A percentile compares a stretch with the other conserved stretches of the same genome.
These are phyloP conservation scores for Zymoseptoria ardabiliae DNA, from an alignment of 2,329 filamentous ascomycete species.

Conservation along the genomic window DNA sequence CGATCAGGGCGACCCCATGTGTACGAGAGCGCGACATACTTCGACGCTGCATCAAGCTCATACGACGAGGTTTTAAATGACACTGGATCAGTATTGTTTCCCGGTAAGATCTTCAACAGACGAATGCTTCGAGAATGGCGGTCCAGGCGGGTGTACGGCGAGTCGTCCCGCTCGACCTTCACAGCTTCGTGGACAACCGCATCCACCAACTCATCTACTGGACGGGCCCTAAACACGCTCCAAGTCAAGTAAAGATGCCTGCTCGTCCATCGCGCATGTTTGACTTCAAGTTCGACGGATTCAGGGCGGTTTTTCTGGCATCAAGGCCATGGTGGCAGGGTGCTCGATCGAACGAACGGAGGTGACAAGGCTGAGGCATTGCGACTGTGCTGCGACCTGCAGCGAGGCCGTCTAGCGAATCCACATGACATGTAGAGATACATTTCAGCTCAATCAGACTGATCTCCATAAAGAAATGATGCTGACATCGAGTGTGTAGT, in stretches of 20 bases:
- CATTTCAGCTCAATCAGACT: too few relatives aligned
- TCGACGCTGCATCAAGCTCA: background rate
- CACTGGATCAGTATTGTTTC: background rate
- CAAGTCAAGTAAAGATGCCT: background rate
- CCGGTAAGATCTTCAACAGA: background rate
- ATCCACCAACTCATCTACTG: background rate
- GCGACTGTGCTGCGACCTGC: background rate
- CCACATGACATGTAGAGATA: background rate
- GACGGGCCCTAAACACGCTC: too few relatives aligned
- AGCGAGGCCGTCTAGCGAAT: background rate
- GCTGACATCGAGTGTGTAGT: background rate
- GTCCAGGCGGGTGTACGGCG: too few relatives aligned
- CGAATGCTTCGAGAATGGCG: background rate
- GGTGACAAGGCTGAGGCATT: background rate
- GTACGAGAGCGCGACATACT: conserved; percentile 3
- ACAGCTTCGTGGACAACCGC: background rate
- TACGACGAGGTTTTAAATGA: background rate
- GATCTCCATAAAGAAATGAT: background rate
- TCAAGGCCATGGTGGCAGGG: background rate
- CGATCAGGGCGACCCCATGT: background rate
- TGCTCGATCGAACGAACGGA: background rate
- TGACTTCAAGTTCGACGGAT: background rate
- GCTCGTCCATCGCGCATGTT: background rate
- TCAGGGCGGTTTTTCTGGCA: background rate
- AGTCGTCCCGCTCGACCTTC: background rate